phyloP scores from a whole-genome alignment of 2,329 filamentous ascomycete genomes.

The Rachicladosporium sp. region DNA sequence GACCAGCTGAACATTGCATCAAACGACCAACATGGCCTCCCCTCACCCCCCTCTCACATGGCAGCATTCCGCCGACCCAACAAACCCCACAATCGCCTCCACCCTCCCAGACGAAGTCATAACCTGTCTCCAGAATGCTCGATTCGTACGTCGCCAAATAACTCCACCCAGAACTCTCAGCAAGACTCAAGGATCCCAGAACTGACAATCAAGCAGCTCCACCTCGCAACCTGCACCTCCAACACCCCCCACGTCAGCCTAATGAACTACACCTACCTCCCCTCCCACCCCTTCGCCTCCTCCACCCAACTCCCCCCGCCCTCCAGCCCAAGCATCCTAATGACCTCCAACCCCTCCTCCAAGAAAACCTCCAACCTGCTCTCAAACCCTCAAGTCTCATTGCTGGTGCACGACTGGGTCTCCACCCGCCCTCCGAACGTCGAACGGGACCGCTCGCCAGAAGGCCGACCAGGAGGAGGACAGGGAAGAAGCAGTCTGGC shows the following conservation, averaged over 20 bases:
- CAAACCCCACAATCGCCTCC: conserved; percentile 55
- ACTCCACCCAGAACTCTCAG: neutral
- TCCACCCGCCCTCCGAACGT: conserved; percentile 73
- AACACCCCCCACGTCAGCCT: conserved; percentile 84
- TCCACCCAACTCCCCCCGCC: conserved; percentile 11
- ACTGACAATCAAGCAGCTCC: conserved; percentile 50
- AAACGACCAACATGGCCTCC: conserved; percentile 13
- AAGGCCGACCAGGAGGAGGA: conserved; percentile 25
- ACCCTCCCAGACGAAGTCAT: conserved; percentile 73
- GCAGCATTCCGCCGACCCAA: conserved; percentile 52
- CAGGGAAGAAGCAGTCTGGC: conserved; percentile 61
- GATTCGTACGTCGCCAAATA: conserved; percentile 79
- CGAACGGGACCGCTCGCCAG: conserved; percentile 47
- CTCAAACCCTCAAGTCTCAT: conserved; percentile 73
- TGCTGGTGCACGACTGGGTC: conserved; percentile 97
- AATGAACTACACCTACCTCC: conserved; percentile 98
- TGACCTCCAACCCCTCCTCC: conserved; percentile 73
- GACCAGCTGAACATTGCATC: neutral
- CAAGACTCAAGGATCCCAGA: too few species aligned
- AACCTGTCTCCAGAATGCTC: conserved; percentile 83
- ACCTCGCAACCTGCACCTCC: conserved; percentile 79
- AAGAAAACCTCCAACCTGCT: conserved; percentile 73
- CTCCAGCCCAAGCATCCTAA: conserved; percentile 55
- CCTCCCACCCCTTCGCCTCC: conserved; percentile 26
- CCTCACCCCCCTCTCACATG: conserved; percentile 19